Evolutionary conservation across 768 basidiomycete genomes (phyloP).

Genomic region (Macrolepiota dolichaula): DNA sequence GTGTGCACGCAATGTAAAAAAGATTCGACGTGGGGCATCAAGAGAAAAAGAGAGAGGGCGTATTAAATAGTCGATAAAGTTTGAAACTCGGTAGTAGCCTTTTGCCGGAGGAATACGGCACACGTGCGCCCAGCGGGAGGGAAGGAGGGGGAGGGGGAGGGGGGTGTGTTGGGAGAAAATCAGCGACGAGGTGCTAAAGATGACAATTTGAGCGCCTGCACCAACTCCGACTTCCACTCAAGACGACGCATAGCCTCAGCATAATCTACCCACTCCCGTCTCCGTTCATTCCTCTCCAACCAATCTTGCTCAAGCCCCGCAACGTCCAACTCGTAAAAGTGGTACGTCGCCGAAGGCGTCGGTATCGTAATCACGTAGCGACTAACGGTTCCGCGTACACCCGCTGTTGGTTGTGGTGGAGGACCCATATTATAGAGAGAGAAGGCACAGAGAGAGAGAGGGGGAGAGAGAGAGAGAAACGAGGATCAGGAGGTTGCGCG

Average conservation of each 20-base stretch:
- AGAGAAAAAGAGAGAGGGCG: background rate
- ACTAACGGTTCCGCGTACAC: constrained; percentile 83
- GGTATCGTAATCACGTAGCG: constrained; percentile 83
- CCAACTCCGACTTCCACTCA: constrained; percentile 84
- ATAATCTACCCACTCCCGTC: constrained; percentile 86
- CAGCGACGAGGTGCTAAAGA: constrained; percentile 48
- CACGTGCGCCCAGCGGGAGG: too few relatives aligned
- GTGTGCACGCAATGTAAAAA: too few relatives aligned
- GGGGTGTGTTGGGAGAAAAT: background rate
- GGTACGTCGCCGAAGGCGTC: constrained; percentile 76
- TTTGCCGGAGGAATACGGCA: background rate
- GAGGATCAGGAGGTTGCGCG: constrained; percentile 67
- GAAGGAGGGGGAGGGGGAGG: too few relatives aligned
- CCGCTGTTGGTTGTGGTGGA: constrained; percentile 67
- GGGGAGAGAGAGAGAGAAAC: constrained; percentile 28
- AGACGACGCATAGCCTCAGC: constrained; percentile 72
- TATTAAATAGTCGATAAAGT: constrained; percentile 6
- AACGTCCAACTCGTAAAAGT: constrained; percentile 90
- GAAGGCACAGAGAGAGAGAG: too few relatives aligned
- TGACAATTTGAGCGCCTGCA: constrained; percentile 69
- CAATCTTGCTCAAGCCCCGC: constrained; percentile 72
- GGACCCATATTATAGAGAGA: constrained; percentile 19
- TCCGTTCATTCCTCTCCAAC: constrained; percentile 77
- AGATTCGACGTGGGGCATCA: background rate
- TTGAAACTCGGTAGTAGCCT: background rate